Percentiles rank a stretch among this genome's conserved stretches.
Conservation (phyloP, 208 protist genomes). For the Acanthamoeba healyi region DNA sequence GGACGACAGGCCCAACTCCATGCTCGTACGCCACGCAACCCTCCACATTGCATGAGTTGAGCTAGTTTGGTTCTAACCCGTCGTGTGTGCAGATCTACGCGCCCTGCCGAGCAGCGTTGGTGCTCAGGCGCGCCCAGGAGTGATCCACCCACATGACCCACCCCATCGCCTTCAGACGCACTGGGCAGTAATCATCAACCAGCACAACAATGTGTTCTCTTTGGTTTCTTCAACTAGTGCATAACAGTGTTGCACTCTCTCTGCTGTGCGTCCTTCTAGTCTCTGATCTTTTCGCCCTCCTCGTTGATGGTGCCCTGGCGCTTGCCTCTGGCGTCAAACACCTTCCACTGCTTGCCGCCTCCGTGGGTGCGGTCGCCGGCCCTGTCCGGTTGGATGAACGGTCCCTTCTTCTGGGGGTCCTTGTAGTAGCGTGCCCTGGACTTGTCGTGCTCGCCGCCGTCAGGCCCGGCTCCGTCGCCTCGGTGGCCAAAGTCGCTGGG, state of each 20-base stretch:
- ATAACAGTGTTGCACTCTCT: too few relatives aligned
- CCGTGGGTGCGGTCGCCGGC: neutral
- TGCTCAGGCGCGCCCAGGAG: neutral
- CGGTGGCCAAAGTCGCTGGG: neutral
- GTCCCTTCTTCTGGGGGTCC: neutral
- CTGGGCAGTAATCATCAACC: too few relatives aligned
- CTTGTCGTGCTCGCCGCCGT: too few relatives aligned
- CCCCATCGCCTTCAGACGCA: too few relatives aligned
- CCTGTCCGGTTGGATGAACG: neutral
- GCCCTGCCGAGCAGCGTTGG: constrained; percentile 17
- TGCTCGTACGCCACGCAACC: constrained; percentile 68
- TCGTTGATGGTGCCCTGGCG: neutral
- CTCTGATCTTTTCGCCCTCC: neutral
- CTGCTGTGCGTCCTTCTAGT: too few relatives aligned
- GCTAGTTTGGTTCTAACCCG: neutral
- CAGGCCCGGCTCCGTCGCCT: neutral
- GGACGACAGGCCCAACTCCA: constrained; percentile 78
- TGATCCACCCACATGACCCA: too few relatives aligned
- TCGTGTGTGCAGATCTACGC: neutral
- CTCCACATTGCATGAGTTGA: neutral
- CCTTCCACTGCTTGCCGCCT: neutral
- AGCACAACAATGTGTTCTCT: too few relatives aligned
- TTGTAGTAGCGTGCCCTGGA: neutral
- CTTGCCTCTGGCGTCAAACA: neutral
- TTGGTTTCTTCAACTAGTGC: too few relatives aligned